Conservation (phyloP, 192 early-diverging fungal species). For the Backusella circina region DNA sequence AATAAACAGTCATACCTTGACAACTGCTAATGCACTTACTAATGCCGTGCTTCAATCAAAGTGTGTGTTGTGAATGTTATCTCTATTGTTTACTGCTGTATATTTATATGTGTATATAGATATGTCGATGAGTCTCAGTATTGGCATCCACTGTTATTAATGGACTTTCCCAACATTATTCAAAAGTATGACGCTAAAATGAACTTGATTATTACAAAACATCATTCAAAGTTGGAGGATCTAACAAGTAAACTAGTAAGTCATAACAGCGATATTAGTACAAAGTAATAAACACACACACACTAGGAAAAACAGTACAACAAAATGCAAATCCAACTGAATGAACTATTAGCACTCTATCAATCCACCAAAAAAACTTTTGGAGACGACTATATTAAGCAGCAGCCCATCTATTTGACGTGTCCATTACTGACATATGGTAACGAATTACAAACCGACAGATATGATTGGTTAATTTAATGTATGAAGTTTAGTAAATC, state of each 20-base stretch:
- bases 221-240: slow-evolving; percentile 1
- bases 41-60: slow-evolving; percentile 28
- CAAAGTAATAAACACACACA: not conserved
- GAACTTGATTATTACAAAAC: not conserved
- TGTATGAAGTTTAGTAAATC: not conserved
- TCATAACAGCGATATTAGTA: not conserved
- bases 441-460: not conserved
- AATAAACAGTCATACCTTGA: slow-evolving; percentile 23
- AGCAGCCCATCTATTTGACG: slow-evolving; percentile 19
- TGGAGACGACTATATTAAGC: not conserved
- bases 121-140: slow-evolving; percentile 28
- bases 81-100: not conserved
- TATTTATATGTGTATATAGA: not conserved
- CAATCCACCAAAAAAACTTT: not conserved
- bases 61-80: slow-evolving; percentile 9
- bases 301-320: slow-evolving; percentile 15
- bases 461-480: not conserved
- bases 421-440: slow-evolving; percentile 21
- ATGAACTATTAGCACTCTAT: slow-evolving; percentile 8
- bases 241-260: slow-evolving; percentile 16
- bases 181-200: slow-evolving; percentile 24
- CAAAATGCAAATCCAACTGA: slow-evolving; percentile 21
- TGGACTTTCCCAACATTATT: slow-evolving; percentile 15
- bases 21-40: slow-evolving; percentile 17
- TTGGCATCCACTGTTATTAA: slow-evolving; percentile 24